Percentiles rank a stretch among this genome's conserved stretches.
phyloP scores from a whole-genome alignment of 1,284 basidiomycete species.

The Inonotus obliquus region DNA sequence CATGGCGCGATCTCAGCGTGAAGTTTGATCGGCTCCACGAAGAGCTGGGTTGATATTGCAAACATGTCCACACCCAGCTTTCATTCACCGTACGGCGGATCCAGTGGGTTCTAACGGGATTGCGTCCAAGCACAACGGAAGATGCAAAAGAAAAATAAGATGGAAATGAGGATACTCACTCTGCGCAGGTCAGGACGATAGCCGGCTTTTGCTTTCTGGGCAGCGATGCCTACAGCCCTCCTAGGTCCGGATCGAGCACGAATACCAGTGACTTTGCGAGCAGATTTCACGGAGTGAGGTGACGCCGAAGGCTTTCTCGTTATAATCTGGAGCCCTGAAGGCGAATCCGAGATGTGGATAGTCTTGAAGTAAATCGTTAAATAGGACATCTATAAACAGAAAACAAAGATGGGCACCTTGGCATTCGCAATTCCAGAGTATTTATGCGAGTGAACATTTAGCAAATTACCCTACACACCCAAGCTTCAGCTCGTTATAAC shows the following conservation, averaged over 20 bases:
- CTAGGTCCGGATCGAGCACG: slow-evolving; percentile 72
- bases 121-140: slow-evolving; percentile 19
- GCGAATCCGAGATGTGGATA: slow-evolving; percentile 59
- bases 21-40: slow-evolving; percentile 16
- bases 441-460: slow-evolving; percentile 84
- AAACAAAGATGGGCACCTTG: slow-evolving; percentile 48
- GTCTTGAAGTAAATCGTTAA: slow-evolving; percentile 38
- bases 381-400: not conserved
- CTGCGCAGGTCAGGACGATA: slow-evolving; percentile 82
- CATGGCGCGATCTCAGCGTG: slow-evolving; percentile 43
- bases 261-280: slow-evolving; percentile 49
- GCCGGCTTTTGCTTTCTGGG: slow-evolving; percentile 62
- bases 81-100: slow-evolving; percentile 53
- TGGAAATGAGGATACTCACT: slow-evolving; percentile 46
- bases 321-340: slow-evolving; percentile 60
- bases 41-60: slow-evolving; percentile 22
- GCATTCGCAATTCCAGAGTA: slow-evolving; percentile 83
- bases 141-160: slow-evolving; percentile 15
- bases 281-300: slow-evolving; percentile 47
- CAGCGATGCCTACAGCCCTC: slow-evolving; percentile 68
- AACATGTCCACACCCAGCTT: slow-evolving; percentile 46
- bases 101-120: slow-evolving; percentile 33
- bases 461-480: slow-evolving; percentile 70
- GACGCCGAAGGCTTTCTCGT: slow-evolving; percentile 67
- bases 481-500: not conserved